A percentile compares a stretch with the other conserved stretches of the same genome.
phyloP scores from a whole-genome alignment of 2,329 filamentous ascomycete genomes.

The Colletotrichum sp. region DNA sequence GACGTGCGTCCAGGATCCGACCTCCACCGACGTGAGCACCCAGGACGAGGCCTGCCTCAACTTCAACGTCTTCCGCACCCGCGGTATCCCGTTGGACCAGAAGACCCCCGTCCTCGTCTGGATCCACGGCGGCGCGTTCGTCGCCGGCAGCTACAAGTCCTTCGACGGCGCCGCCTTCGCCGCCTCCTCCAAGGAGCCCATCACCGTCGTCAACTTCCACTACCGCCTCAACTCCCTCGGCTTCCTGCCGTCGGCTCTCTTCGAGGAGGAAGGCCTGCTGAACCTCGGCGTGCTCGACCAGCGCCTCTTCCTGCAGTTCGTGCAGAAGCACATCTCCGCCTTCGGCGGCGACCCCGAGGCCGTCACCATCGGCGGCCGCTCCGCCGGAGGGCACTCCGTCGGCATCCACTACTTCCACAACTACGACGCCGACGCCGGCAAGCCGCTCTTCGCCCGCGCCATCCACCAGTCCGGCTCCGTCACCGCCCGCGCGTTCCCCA shows the following conservation, averaged over 20 bases:
- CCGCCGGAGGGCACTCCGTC: slow-evolving; percentile 64
- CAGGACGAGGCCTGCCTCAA: slow-evolving; percentile 39
- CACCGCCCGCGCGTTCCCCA: slow-evolving; percentile 37
- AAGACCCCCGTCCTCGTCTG: slow-evolving; percentile 43
- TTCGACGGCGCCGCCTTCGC: slow-evolving; percentile 40
- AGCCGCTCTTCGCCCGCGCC: slow-evolving; percentile 66
- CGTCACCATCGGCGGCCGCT: slow-evolving; percentile 71
- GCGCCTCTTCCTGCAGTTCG: slow-evolving; percentile 64
- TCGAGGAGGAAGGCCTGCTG: slow-evolving; percentile 57
- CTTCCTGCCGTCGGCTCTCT: slow-evolving; percentile 62
- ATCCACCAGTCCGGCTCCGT: slow-evolving; percentile 68
- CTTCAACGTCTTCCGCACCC: slow-evolving; percentile 44
- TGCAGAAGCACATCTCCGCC: slow-evolving; percentile 65
- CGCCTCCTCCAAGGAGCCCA: slow-evolving; percentile 46
- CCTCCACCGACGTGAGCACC: slow-evolving; percentile 7
- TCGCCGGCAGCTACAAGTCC: slow-evolving; percentile 33
- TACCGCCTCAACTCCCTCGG: slow-evolving; percentile 69
- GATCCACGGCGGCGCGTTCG: slow-evolving; percentile 45
- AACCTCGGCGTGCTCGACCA: slow-evolving; percentile 69
- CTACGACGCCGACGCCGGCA: slow-evolving; percentile 62
- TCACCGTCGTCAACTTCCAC: slow-evolving; percentile 69
- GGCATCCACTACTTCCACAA: slow-evolving; percentile 68
- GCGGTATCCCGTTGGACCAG: slow-evolving; percentile 33
- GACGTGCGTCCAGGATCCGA: slow-evolving; percentile 43
- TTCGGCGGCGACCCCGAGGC: slow-evolving; percentile 71